phyloP scores from a whole-genome alignment of 2,329 filamentous ascomycete species.

The Helotiales sp. region DNA sequence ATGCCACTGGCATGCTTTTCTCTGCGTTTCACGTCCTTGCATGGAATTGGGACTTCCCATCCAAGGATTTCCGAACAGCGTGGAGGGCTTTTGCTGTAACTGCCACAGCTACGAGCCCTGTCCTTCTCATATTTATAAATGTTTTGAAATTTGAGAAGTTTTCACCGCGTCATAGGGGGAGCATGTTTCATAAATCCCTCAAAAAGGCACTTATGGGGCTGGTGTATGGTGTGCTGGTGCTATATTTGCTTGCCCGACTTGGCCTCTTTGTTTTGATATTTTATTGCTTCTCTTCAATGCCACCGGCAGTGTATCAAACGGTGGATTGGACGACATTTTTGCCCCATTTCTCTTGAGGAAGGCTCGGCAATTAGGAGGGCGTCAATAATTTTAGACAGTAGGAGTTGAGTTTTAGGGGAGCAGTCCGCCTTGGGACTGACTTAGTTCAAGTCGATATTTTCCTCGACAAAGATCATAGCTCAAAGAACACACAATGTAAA shows the following conservation, averaged over 20 bases:
- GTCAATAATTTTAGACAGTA: too few species aligned
- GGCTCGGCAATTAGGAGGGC: not conserved
- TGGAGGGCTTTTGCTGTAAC: not conserved
- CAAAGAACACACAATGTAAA: too few species aligned
- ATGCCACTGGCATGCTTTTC: not conserved
- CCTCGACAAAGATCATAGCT: too few species aligned
- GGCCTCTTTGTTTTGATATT: conserved; percentile 7
- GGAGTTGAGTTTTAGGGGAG: too few species aligned
- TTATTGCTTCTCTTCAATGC: conserved; percentile 3
- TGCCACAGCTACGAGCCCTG: not conserved
- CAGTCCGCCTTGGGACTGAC: too few species aligned
- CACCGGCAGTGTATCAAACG: conserved; percentile 3
- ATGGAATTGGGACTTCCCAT: not conserved
- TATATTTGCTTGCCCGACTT: not conserved
- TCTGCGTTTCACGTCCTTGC: not conserved
- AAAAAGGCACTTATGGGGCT: not conserved
- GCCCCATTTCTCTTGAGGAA: conserved; percentile 2
- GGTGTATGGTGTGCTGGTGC: not conserved
- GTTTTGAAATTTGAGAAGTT: too few species aligned
- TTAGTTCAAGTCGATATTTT: too few species aligned
- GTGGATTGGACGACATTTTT: conserved; percentile 5
- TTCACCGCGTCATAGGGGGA: not conserved
- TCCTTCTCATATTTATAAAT: not conserved
- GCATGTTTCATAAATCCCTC: not conserved
- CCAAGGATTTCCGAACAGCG: not conserved